These are phyloP conservation scores for Backusella tarrabulga DNA, from an alignment of 192 early-diverging fungal species.

Conservation along the genomic window DNA sequence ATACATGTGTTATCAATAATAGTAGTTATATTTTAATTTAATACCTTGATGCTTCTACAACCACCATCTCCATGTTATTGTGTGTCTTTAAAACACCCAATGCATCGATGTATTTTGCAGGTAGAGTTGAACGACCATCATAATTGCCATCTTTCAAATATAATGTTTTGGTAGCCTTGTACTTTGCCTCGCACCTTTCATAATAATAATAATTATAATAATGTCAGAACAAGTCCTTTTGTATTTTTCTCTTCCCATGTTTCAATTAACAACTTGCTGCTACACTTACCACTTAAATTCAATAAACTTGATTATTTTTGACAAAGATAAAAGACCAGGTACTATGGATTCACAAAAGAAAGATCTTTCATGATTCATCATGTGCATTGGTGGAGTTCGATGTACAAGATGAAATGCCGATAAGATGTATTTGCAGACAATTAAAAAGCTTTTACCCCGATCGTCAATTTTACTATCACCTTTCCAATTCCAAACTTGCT, in stretches of 20 bases:
- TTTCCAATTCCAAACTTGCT: too few species aligned
- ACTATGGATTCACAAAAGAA: constrained; percentile 2
- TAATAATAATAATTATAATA: background rate
- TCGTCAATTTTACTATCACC: too few species aligned
- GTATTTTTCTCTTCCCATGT: constrained; percentile 11
- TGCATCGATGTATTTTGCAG: constrained; percentile 4
- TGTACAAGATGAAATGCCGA: constrained; percentile 10
- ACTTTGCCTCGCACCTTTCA: constrained; percentile 12
- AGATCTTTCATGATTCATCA: constrained; percentile 17
- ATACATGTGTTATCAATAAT: background rate
- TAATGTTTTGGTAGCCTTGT: background rate
- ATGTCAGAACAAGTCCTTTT: background rate
- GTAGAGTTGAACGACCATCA: background rate
- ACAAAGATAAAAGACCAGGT: constrained; percentile 4
- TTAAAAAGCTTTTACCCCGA: too few species aligned
- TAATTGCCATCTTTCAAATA: constrained; percentile 12
- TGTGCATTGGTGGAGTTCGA: constrained; percentile 9
- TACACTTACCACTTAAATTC: constrained; percentile 17
- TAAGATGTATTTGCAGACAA: background rate
- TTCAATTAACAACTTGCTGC: constrained; percentile 9
- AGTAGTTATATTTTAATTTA: constrained; percentile 12
- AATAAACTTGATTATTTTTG: constrained; percentile 13
- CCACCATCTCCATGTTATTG: constrained; percentile 11
- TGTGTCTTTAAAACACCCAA: constrained; percentile 5
- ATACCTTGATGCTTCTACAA: constrained; percentile 18